Evolutionary conservation across 1,139 yeast species (phyloP).

Genomic region (Groenewaldozyma sp.): DNA sequence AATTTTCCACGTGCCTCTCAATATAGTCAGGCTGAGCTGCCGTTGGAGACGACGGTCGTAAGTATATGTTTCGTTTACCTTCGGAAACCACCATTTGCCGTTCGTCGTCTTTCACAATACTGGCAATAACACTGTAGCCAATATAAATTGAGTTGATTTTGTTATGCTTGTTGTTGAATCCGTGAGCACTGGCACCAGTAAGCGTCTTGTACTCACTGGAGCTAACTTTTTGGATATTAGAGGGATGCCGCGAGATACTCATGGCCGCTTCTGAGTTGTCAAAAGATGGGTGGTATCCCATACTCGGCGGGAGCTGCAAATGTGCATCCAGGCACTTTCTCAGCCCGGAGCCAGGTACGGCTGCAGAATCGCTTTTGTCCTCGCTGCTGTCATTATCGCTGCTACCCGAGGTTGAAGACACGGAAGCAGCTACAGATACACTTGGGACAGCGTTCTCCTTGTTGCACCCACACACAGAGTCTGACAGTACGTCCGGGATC

Average conservation of each 20-base stretch:
- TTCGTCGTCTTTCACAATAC: slow-evolving; percentile 1
- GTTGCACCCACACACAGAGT: slow-evolving; percentile 9
- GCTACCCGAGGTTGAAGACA: too few species aligned
- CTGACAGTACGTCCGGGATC: slow-evolving; percentile 13
- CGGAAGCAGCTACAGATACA: too few species aligned
- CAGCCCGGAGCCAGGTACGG: too few species aligned
- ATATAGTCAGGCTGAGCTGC: background rate
- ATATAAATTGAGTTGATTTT: background rate
- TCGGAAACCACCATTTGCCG: background rate
- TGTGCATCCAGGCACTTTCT: slow-evolving; percentile 2
- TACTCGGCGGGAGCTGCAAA: slow-evolving; percentile 4
- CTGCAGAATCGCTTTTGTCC: background rate
- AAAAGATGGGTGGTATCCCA: slow-evolving; percentile 2
- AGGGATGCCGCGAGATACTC: background rate
- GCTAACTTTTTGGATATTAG: background rate
- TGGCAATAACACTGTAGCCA: slow-evolving; percentile 1
- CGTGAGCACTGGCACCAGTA: background rate
- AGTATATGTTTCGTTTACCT: background rate
- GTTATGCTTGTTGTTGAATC: slow-evolving; percentile 1
- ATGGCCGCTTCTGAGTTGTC: background rate
- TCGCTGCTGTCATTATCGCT: background rate
- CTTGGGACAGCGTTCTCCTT: too few species aligned
- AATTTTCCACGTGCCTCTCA: background rate
- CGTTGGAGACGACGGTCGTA: background rate
- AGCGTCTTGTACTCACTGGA: background rate